A percentile compares a stretch with the other conserved stretches of the same genome.
phyloP scores from a whole-genome alignment of 768 basidiomycete genomes.

The Suillus americanus region DNA sequence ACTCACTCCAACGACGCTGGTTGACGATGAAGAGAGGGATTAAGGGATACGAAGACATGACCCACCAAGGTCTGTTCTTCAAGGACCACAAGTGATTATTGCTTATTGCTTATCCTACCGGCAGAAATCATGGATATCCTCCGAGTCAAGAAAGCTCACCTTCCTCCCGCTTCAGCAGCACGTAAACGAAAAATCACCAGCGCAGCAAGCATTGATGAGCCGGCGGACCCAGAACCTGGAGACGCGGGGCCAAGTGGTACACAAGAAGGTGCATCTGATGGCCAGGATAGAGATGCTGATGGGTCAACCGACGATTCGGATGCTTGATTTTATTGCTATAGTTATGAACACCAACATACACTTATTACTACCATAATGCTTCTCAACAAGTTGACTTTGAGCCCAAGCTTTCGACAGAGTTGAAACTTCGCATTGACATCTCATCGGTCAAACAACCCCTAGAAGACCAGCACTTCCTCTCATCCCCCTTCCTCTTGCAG shows the following conservation, averaged over 20 bases:
- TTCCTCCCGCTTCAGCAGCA: slow-evolving; percentile 40
- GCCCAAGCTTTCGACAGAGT: not conserved
- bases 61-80: slow-evolving; percentile 59
- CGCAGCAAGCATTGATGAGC: slow-evolving; percentile 47
- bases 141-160: slow-evolving; percentile 67
- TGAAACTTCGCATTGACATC: not conserved
- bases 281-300: slow-evolving; percentile 14
- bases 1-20: slow-evolving; percentile 79
- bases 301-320: slow-evolving; percentile 23
- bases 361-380: slow-evolving; percentile 1
- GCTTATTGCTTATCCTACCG: not conserved
- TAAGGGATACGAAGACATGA: slow-evolving; percentile 79
- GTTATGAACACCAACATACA: not conserved
- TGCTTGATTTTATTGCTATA: slow-evolving; percentile 4
- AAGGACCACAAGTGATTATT: not conserved
- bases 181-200: slow-evolving; percentile 54
- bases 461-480: slow-evolving; percentile 65
- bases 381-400: not conserved
- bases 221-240: slow-evolving; percentile 7
- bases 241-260: slow-evolving; percentile 36
- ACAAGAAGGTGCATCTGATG: slow-evolving; percentile 12
- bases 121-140: slow-evolving; percentile 83
- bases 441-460: slow-evolving; percentile 49
- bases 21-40: slow-evolving; percentile 74
- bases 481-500: slow-evolving; percentile 68